Evolutionary conservation across 192 early-diverging fungal species (phyloP).

Genomic region (Chytriomyces confervae): DNA sequence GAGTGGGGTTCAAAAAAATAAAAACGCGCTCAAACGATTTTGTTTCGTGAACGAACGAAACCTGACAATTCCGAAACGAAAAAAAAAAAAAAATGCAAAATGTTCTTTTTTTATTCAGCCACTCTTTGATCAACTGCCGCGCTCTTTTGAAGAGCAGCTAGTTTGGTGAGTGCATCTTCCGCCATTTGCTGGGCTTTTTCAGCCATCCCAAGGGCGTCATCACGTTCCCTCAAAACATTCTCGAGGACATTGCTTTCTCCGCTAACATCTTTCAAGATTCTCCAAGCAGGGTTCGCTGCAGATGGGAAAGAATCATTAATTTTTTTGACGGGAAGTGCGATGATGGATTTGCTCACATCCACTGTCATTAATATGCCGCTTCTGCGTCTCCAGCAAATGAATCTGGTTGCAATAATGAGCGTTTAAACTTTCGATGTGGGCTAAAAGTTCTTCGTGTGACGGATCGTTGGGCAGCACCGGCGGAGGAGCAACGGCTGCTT

Average conservation of each 20-base stretch:
- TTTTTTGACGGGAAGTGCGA: no score
- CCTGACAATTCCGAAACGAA: not conserved
- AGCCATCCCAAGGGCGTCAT: constrained; percentile 17
- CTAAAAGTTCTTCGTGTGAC: not conserved
- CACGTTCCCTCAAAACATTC: constrained; percentile 14
- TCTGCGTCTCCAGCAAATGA: not conserved
- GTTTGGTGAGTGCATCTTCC: not conserved
- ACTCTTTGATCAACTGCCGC: not conserved
- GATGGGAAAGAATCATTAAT: no score
- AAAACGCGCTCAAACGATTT: no score
- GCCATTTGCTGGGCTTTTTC: constrained; percentile 2
- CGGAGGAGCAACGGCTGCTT: no score
- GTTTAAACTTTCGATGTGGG: constrained; percentile 13
- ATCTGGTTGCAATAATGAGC: constrained; percentile 9
- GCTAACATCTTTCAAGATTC: no score
- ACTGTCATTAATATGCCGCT: not conserved
- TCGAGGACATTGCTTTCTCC: not conserved
- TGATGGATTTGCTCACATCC: not conserved
- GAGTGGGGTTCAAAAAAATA: no score
- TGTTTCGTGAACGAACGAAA: no score
- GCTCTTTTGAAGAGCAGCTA: not conserved
- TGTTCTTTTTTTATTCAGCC: not conserved
- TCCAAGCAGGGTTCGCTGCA: no score
- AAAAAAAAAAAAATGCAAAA: not conserved
- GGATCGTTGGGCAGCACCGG: no score